Conservation (phyloP, 164 flowering plant species). For the Malania oleifera region DNA sequence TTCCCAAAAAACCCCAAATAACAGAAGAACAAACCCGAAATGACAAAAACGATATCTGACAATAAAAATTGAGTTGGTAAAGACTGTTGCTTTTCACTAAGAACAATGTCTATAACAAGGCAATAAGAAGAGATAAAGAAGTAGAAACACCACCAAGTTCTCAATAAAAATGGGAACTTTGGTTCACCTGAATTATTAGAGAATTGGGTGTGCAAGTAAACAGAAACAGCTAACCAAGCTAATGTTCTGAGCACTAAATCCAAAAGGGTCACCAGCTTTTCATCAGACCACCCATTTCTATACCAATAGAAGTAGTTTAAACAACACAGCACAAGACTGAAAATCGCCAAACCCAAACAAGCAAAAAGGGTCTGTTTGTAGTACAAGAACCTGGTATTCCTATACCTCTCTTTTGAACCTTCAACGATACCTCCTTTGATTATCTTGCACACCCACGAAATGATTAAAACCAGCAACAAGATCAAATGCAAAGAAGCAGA, state of each 20-base stretch:
- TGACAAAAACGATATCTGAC: constrained; percentile 19
- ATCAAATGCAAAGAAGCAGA: constrained; percentile 45
- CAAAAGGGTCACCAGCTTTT: constrained; percentile 12
- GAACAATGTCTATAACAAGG: constrained; percentile 21
- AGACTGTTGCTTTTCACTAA: not conserved
- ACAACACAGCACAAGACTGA: constrained; percentile 9
- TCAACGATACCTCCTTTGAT: constrained; percentile 4
- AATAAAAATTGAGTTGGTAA: constrained; percentile 18
- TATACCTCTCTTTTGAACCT: constrained; percentile 19
- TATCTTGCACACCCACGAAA: constrained; percentile 34
- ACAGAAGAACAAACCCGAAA: constrained; percentile 16
- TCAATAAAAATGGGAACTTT: constrained; percentile 19
- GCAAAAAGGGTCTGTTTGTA: constrained; percentile 31
- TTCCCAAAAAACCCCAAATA: constrained; percentile 19
- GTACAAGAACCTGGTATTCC: constrained; percentile 14
- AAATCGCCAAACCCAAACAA: constrained; percentile 36
- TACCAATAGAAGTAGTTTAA: constrained; percentile 23
- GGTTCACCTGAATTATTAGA: constrained; percentile 3
- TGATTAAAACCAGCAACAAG: constrained; percentile 34
- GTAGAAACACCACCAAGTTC: constrained; percentile 32
- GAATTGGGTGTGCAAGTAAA: constrained; percentile 30
- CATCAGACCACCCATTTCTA: constrained; percentile 25
- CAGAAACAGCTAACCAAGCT: constrained; percentile 25
- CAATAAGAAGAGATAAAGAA: constrained; percentile 16
- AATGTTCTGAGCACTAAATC: constrained; percentile 26